Evolutionary conservation across 306 rosid genomes (phyloP).

Genomic region (Adenanthera pavonina): DNA sequence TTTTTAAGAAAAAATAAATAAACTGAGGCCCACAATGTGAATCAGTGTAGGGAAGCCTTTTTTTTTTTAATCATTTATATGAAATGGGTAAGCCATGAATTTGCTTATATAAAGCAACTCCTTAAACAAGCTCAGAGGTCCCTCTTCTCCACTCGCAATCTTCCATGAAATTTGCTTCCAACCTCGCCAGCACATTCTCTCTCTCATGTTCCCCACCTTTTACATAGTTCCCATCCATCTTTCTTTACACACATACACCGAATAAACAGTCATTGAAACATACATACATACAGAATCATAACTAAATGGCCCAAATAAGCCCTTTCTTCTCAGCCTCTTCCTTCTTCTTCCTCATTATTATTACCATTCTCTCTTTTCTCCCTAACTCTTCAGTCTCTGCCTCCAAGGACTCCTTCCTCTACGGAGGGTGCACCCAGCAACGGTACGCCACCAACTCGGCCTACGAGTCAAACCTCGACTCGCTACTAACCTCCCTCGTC

Average conservation of each 20-base stretch:
- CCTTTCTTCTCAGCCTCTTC: not conserved
- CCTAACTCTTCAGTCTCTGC: slow-evolving; percentile 8
- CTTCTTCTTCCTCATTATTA: not conserved
- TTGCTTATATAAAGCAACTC: slow-evolving; percentile 29
- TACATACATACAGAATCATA: not conserved
- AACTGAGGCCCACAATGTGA: slow-evolving; percentile 8
- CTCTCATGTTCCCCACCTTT: not conserved
- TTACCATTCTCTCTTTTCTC: slow-evolving; percentile 2
- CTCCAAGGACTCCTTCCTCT: slow-evolving; percentile 63
- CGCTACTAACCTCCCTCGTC: slow-evolving; percentile 79
- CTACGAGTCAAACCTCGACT: slow-evolving; percentile 81
- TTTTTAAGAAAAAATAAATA: not conserved
- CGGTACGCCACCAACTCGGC: slow-evolving; percentile 61
- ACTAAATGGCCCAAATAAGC: slow-evolving; percentile 33
- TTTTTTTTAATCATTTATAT: not conserved
- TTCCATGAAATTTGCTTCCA: not conserved
- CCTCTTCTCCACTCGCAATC: not conserved
- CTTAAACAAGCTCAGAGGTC: slow-evolving; percentile 4
- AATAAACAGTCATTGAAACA: not conserved
- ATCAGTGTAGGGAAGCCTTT: not conserved
- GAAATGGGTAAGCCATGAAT: slow-evolving; percentile 21
- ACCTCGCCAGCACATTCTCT: not conserved
- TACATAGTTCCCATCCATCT: not conserved
- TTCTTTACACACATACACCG: not conserved
- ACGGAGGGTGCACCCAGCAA: slow-evolving; percentile 84